Evolutionary conservation across 202 grass and related monocot genomes (phyloP), one percentile per base, ranked within the genome.

Genomic region (Panicum hallii): DNA sequence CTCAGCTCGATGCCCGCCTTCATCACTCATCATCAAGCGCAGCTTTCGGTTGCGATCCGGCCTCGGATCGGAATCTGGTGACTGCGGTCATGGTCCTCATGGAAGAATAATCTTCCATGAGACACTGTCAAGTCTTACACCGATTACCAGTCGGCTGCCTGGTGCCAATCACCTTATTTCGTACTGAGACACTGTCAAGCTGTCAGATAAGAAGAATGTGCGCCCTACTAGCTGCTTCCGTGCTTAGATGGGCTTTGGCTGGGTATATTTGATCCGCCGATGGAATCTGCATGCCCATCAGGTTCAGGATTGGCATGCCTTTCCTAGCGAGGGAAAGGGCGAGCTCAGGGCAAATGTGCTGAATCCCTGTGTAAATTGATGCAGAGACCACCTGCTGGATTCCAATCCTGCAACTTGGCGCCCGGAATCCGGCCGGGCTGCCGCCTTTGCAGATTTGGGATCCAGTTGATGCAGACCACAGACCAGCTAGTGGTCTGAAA

Each of bases 391-490:
- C 61, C 79, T 47, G 75, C 79, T 47, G 75, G 84, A 83, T 87
- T 83, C 84, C 74, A 23, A 56, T 63, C 69, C 52, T 12, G 67
- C 88, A 83, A 79, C 43, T 87, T 83, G 84, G 44, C 26, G 7
- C 12, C 60, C 23, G 75, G 61, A 83, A 83, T 90, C 84, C 56
- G 7, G 65, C 84, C 56, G 10, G 65, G 72, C 70, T 47, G 8
- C 42, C 48, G 34, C 75, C 43, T 87, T 80, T 53, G 68, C 62
- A 80, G 80, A 87, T 90, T 76, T 83, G 53, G 84, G 36, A 90
- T 87, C 89, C 20, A 34, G 13, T 48, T 45, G 79, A 90, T 67
- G 60, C 66, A 60, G 66, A 83, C 48, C 57, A 52, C 26, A 34
- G 1, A 11, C 2, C 38, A 45, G 23, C 55, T 10, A 45, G 6